Evolutionary conservation across 768 basidiomycete genomes (phyloP).

Genomic region (Dentipellis fragilis): DNA sequence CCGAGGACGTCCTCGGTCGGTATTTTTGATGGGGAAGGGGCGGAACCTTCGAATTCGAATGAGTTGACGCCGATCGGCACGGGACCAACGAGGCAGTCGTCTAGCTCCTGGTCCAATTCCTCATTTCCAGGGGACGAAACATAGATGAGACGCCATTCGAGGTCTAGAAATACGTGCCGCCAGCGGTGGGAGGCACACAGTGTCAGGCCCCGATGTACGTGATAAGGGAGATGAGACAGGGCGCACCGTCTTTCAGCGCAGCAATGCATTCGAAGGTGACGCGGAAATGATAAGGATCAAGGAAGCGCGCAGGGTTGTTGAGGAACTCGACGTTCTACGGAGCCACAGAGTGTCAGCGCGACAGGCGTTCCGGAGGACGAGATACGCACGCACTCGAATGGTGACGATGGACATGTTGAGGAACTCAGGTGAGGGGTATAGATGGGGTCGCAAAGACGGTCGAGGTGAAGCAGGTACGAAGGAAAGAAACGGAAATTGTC

Average conservation of each 20-base stretch:
- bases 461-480: background rate
- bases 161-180: conserved; percentile 40
- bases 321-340: conserved; percentile 76
- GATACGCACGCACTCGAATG: conserved; percentile 8
- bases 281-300: conserved; percentile 84
- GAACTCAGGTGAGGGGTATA: background rate
- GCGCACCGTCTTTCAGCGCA: conserved; percentile 74
- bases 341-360: background rate
- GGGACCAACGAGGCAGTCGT: conserved; percentile 95
- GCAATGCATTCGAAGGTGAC: conserved; percentile 98
- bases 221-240: background rate
- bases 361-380: background rate
- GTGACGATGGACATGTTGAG: conserved; percentile 15
- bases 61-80: conserved; percentile 95
- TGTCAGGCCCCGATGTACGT: background rate
- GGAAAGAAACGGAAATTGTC: no score
- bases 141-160: conserved; percentile 97
- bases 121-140: conserved; percentile 90
- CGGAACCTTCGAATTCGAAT: conserved; percentile 87
- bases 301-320: conserved; percentile 89
- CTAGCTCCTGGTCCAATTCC: conserved; percentile 92
- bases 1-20: conserved; percentile 88
- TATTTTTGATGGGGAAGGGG: conserved; percentile 78
- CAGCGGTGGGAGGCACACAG: background rate
- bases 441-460: background rate